Percentiles rank a stretch among this genome's conserved stretches.
These are phyloP conservation scores for Pseudopyricularia javanii DNA, from an alignment of 2,329 filamentous ascomycete species.

Conservation along the genomic window DNA sequence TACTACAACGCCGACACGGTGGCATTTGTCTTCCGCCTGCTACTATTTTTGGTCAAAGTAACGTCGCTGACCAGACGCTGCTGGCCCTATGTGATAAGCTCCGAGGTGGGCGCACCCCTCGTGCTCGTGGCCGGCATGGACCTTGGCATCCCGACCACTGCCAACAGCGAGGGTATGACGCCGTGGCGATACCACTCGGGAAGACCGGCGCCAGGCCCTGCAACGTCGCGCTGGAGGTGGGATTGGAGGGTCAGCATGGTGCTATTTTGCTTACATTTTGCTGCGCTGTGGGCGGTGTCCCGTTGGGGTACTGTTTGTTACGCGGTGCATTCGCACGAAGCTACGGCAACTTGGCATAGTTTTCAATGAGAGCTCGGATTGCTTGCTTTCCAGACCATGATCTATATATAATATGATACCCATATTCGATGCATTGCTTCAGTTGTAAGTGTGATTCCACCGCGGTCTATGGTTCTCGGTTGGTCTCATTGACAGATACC, in stretches of 20 bases:
- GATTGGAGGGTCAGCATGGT: conserved; percentile 19
- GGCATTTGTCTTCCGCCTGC: conserved; percentile 35
- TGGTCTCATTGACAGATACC: too few relatives aligned
- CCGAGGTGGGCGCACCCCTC: conserved; percentile 54
- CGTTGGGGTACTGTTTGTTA: neutral
- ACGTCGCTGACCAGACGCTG: conserved; percentile 54
- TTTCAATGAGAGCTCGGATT: neutral
- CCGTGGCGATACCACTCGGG: neutral
- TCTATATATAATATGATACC: too few relatives aligned
- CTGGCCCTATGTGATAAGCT: conserved; percentile 56
- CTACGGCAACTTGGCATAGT: neutral
- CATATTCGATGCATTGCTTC: too few relatives aligned
- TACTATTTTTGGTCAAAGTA: conserved; percentile 58
- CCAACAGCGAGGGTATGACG: neutral
- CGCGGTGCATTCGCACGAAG: neutral
- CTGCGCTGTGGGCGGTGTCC: conserved; percentile 14
- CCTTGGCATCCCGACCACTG: conserved; percentile 25
- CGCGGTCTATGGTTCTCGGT: too few relatives aligned
- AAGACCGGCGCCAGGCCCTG: neutral
- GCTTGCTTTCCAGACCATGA: too few relatives aligned
- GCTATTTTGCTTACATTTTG: conserved; percentile 22
- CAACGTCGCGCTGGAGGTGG: conserved; percentile 12
- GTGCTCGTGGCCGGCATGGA: conserved; percentile 59
- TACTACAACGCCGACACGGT: conserved; percentile 16
- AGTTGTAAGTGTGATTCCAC: too few relatives aligned